phyloP scores from a whole-genome alignment of 805 yeast genomes.

The Pichia occidentalis region DNA sequence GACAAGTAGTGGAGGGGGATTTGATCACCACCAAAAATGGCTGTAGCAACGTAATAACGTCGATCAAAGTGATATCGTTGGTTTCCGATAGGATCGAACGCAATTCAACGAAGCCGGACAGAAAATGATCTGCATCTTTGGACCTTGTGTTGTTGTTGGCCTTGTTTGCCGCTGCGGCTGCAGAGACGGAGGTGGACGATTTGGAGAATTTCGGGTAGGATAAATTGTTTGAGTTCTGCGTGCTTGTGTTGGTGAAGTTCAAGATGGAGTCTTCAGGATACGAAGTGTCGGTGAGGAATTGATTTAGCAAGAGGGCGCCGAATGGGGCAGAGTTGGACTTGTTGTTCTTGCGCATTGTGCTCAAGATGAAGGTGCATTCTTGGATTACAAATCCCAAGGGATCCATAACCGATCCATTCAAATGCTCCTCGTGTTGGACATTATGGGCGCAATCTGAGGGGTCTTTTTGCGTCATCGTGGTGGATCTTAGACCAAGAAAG shows the following conservation, averaged over 20 bases:
- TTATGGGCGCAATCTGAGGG: too few relatives aligned
- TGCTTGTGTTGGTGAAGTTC: conserved; percentile 18
- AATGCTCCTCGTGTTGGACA: too few relatives aligned
- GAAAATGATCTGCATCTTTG: conserved; percentile 46
- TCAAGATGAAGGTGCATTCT: conserved; percentile 79
- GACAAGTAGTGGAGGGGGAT: conserved; percentile 79
- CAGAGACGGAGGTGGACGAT: too few relatives aligned
- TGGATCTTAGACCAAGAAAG: too few relatives aligned
- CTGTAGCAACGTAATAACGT: conserved; percentile 66
- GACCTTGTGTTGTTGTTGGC: conserved; percentile 21
- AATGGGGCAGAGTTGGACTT: conserved; percentile 62
- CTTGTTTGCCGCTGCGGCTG: too few relatives aligned
- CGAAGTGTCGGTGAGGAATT: conserved; percentile 26
- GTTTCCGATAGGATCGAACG: conserved; percentile 61
- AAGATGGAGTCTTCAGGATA: conserved; percentile 25
- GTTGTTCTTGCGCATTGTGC: conserved; percentile 84
- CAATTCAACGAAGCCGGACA: conserved; percentile 74
- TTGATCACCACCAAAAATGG: conserved; percentile 83
- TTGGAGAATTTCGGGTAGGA: too few relatives aligned
- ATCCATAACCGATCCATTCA: too few relatives aligned
- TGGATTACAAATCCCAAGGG: conserved; percentile 75
- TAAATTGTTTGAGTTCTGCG: too few relatives aligned
- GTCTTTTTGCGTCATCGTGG: too few relatives aligned
- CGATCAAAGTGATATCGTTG: conserved; percentile 47
- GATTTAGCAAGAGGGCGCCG: conserved; percentile 74